These are phyloP conservation scores for Ophiostoma quercus DNA, from an alignment of 2,329 filamentous ascomycete genomes.

Conservation along the genomic window DNA sequence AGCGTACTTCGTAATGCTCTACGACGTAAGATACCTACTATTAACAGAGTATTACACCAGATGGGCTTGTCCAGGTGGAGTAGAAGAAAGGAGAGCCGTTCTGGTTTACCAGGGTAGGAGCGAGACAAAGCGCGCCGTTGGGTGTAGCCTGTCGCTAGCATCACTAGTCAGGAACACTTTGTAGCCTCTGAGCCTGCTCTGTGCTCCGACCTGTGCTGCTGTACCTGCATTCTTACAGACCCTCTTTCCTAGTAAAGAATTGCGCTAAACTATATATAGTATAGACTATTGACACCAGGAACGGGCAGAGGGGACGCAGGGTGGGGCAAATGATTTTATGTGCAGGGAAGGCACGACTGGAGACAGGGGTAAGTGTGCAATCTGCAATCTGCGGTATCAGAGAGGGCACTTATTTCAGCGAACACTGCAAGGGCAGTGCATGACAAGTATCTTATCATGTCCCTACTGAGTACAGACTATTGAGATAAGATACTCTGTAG, in stretches of 20 bases:
- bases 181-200: neutral
- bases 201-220: neutral
- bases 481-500: neutral
- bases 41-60: neutral
- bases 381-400: constrained; percentile 10
- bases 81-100: constrained; percentile 7
- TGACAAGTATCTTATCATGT: constrained; percentile 2
- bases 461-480: neutral
- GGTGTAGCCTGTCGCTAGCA: neutral
- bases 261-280: neutral
- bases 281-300: neutral
- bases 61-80: neutral
- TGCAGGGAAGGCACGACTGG: neutral
- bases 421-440: neutral
- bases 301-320: neutral
- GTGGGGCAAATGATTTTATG: neutral
- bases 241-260: neutral
- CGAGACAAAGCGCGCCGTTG: constrained; percentile 8
- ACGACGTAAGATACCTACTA: too few relatives aligned
- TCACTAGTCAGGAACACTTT: constrained; percentile 12
- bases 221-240: constrained; percentile 1
- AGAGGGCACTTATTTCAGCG: neutral
- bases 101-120: neutral
- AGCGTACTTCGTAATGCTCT: too few relatives aligned
- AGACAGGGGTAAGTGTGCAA: constrained; percentile 11